phyloP scores from a whole-genome alignment of 1,139 yeast species.

The Lodderomyces metapsilosis region DNA sequence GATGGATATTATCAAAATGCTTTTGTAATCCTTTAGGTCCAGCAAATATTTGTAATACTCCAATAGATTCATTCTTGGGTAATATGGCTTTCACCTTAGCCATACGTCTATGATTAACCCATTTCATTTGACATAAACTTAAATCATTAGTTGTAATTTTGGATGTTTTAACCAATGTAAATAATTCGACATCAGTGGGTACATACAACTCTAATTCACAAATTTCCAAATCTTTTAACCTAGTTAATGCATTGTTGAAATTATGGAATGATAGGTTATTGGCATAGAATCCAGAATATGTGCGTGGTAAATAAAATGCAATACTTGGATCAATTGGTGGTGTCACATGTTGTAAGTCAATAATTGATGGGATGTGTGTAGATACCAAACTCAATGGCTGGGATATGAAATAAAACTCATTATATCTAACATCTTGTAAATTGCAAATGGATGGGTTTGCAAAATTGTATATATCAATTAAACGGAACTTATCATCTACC shows the following conservation, averaged over 20 bases:
- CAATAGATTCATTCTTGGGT: slow-evolving; percentile 66
- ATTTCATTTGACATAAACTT: slow-evolving; percentile 72
- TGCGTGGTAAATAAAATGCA: slow-evolving; percentile 78
- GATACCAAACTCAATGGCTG: slow-evolving; percentile 74
- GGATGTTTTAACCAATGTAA: slow-evolving; percentile 52
- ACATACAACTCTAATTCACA: slow-evolving; percentile 74
- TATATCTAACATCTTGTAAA: slow-evolving; percentile 24
- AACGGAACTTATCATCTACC: slow-evolving; percentile 73
- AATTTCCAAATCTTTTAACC: slow-evolving; percentile 70
- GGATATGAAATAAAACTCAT: slow-evolving; percentile 71
- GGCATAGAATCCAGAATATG: slow-evolving; percentile 75
- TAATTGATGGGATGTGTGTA: slow-evolving; percentile 82
- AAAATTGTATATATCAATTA: slow-evolving; percentile 57
- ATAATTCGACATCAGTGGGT: slow-evolving; percentile 68
- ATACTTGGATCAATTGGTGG: slow-evolving; percentile 81
- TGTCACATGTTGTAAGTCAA: slow-evolving; percentile 76
- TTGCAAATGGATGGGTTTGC: slow-evolving; percentile 39
- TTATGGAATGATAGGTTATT: slow-evolving; percentile 58
- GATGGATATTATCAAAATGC: slow-evolving; percentile 60
- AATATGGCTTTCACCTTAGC: slow-evolving; percentile 80
- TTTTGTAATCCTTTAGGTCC: slow-evolving; percentile 65
- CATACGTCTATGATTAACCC: slow-evolving; percentile 62
- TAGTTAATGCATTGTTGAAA: slow-evolving; percentile 75
- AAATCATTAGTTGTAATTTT: slow-evolving; percentile 51
- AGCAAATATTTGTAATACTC: slow-evolving; percentile 74